Base-by-base conservation (phyloP, 2,329 filamentous ascomycete species). In the Sporothrix variecibatus region DNA sequence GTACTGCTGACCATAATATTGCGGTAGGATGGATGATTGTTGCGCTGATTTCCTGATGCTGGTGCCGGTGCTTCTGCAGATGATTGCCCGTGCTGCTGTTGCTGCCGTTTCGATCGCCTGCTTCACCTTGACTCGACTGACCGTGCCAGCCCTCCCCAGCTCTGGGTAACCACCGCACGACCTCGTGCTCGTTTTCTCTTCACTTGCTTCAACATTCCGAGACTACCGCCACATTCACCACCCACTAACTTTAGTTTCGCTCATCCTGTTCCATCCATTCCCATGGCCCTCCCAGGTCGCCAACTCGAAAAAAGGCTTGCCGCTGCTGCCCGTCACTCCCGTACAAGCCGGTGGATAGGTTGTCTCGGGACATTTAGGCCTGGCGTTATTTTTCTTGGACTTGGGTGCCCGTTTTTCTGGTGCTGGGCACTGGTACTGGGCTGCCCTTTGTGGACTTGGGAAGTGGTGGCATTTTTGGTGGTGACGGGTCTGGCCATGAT, bases 291-390 rank as follows among this genome's bases (percentile, higher is more conserved):
- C 8, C 26, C 34, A 58, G 38, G 38, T 38, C 9, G 5, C 46
- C 31, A 72, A 17, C n/a, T 26, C n/a, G 38, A 68, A 43, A 23
- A 51, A 23, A 49, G 7, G 38, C 20, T 28, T 58, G 60, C 71
- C 62, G 71, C 23, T 34, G 62, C 71, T 68, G 62, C 49, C 71
- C 71, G 71, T 49, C 71, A 40, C 31, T 67, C 43, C 62, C 71
- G 71, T 38, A 23, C 28, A 40, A 60, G 58, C 71, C 58, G 40
- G 71, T n/a, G 71, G 28, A 11, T 65, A 23, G 31, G 38, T 56
- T 56, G 51, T 67, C 62, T 67, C 62, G 38, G 38, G n/a, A 38
- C 43, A n/a, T 62, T 23, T 17, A 38, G 8, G 58, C 58, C 58
- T 62, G 38, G 38, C 23, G 23, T 28, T 46, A 15, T 46, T 40